A percentile compares a stretch with the other conserved stretches of the same genome.
Conservation (phyloP, 257 asterid genomes). For the Thymus mandschuricus region DNA sequence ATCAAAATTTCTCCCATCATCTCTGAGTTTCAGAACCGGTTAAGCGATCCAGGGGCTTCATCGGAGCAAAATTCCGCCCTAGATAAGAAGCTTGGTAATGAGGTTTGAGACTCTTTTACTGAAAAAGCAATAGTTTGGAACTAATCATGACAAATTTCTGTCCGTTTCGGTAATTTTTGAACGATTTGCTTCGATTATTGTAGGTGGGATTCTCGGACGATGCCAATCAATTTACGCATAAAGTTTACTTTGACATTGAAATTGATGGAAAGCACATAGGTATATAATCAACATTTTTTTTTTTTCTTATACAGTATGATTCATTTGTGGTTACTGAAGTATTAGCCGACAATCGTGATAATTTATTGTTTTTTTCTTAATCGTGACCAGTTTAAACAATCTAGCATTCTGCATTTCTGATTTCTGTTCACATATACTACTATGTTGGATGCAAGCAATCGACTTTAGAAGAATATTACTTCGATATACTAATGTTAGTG, state of each 20-base stretch:
- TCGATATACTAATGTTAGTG: too few relatives aligned
- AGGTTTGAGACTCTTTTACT: slow-evolving; percentile 39
- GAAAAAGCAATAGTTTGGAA: background rate
- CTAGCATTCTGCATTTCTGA: background rate
- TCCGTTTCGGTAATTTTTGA: background rate
- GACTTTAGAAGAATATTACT: too few relatives aligned
- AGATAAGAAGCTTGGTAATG: slow-evolving; percentile 36
- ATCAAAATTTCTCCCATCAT: background rate
- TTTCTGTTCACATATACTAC: background rate
- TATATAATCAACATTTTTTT: slow-evolving; percentile 26
- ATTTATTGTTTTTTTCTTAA: background rate
- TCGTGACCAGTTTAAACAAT: background rate
- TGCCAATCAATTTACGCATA: slow-evolving; percentile 64
- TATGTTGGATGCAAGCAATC: too few relatives aligned
- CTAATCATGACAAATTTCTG: background rate
- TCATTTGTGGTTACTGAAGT: background rate
- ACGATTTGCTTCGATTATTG: slow-evolving; percentile 12
- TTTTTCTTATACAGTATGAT: background rate
- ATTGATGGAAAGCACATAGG: slow-evolving; percentile 70
- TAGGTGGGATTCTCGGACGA: slow-evolving; percentile 52
- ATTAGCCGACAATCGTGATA: background rate
- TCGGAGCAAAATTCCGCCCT: slow-evolving; percentile 36
- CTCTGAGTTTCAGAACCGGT: slow-evolving; percentile 56
- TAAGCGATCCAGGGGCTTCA: slow-evolving; percentile 53
- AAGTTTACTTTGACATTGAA: slow-evolving; percentile 80